Base-by-base conservation (phyloP, 1,284 basidiomycete genomes). In the Chondrostereum purpureum region DNA sequence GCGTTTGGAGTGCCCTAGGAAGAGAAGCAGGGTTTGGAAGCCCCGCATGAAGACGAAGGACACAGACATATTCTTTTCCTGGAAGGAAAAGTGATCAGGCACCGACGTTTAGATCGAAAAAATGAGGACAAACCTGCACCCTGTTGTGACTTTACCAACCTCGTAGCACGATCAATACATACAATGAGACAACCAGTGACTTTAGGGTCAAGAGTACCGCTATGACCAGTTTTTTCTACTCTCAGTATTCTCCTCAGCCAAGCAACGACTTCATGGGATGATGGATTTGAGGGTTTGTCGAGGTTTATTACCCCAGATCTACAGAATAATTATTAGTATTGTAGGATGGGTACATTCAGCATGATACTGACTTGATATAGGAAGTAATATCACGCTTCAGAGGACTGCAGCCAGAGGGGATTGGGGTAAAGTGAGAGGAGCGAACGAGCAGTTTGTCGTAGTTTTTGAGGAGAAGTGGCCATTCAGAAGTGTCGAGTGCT, bases 261-360 rank as follows among this genome's bases (percentile, higher is more conserved):
- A 13, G 96, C 96, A 53, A 99, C 96, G 46, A 99, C 96, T 75
- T 99, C 96, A 70, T 99, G 96, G n/a, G 95, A 98, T 3, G 96
- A 99, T 5, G 96, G 96, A 70, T 99, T 99, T 40, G 95, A 98
- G 19, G 96, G 96, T 66, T 99, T 99, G 80, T 99, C 96, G 55
- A 99, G 77, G 73, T 99, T 98, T 67, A 99, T 99, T 48, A 97
- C 92, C 56, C 96, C 96, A 51, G 93, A 92, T 70, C 90, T 92
- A 41, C 27, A 44, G 37, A 39, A 39, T 41, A 45, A 44, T n/a
- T n/a, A 40, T 48, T n/a, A n/a, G n/a, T n/a, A n/a, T n/a, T 43
- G 17, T 23, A 33, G 31, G 37, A 41, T 39, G 17, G 42, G 11
- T n/a, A n/a, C n/a, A n/a, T n/a, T n/a, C n/a, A n/a, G n/a, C n/a